Conservation (phyloP, 768 basidiomycete species). For the Leccinum variicolor region DNA sequence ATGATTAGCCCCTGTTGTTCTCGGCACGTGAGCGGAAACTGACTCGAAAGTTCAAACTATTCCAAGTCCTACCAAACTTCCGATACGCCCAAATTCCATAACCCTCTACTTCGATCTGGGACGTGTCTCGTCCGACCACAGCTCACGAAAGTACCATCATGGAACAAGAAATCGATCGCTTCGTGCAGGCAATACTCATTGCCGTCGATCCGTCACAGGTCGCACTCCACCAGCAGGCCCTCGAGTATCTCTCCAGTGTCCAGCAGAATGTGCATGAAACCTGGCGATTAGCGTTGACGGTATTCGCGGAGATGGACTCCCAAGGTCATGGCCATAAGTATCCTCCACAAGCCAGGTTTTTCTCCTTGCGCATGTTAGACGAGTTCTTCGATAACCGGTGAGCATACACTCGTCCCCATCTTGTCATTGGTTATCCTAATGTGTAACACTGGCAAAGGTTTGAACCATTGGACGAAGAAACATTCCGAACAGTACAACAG, state of each 20-base stretch:
- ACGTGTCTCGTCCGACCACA: conserved; percentile 17
- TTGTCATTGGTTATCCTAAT: conserved; percentile 6
- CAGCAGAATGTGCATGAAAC: conserved; percentile 71
- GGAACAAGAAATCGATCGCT: conserved; percentile 74
- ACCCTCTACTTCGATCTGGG: conserved; percentile 9
- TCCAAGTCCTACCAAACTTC: background rate
- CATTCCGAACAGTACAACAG: conserved; percentile 70
- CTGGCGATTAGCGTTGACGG: conserved; percentile 77
- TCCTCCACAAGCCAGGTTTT: conserved; percentile 72
- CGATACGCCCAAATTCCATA: background rate
- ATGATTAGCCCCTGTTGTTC: conserved; percentile 17
- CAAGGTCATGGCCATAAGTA: conserved; percentile 62
- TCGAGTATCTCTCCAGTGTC: conserved; percentile 76
- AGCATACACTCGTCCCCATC: conserved; percentile 30
- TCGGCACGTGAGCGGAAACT: conserved; percentile 26
- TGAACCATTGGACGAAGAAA: conserved; percentile 64
- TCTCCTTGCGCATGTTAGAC: conserved; percentile 74
- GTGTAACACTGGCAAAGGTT: conserved; percentile 39
- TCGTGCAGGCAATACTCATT: conserved; percentile 83
- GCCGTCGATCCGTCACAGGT: conserved; percentile 77
- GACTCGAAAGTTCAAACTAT: conserved; percentile 9
- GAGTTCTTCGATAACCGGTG: conserved; percentile 82
- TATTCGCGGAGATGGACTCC: conserved; percentile 62
- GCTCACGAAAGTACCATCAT: conserved; percentile 34
- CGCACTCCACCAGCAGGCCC: conserved; percentile 77